Base-by-base conservation (phyloP, 257 asterid genomes). In the Nicotiana otophora region DNA sequence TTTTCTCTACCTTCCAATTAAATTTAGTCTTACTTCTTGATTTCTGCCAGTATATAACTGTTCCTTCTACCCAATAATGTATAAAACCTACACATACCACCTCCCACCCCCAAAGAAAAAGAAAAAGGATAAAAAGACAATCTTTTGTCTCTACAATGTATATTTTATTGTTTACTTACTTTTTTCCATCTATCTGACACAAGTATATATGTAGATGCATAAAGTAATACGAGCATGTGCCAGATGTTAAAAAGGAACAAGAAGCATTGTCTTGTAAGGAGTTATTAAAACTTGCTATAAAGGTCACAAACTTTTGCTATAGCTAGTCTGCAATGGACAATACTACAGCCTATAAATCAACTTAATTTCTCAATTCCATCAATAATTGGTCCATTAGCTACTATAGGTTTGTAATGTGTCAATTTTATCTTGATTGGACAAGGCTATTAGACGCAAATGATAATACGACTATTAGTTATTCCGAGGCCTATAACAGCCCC, bases 11-110 rank as follows among this genome's bases (percentile, higher is more conserved):
- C 68, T 53, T 67, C 78, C 81, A 82, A 78, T 87, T 74, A 61
- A 72, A 85, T 69, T 82, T 85, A 66, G 83, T 70, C 46, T 70
- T 58, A 7, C 19, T 77, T 33, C 80, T 26, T 33, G n/a, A 23
- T 62, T 53, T 61, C 42, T 80, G 86, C 55, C 88, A 85, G 86
- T 51, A 39, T 26, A 79, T 17, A 69, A 79, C 81, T 82, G 85
- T 82, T 53, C 70, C 61, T 82, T 61, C 17, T 51, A 9, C 62
- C 84, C 82, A 78, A 79, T 85, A 82, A 82, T 82, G 83, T 78
- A 42, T 42, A 53, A 54, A 53, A 33, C 72, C 81, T 61, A 33
- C 70, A 10, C 58, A 11, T 15, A 11, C 58, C 58, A 53, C 58
- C 19, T 4, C 58, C 58, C 58, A 12, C 58, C 58, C 58, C 58